Evolutionary conservation across 108 stramenopile species (phyloP), one percentile per base, ranked within the genome.

Genomic region (Tribonema minus): DNA sequence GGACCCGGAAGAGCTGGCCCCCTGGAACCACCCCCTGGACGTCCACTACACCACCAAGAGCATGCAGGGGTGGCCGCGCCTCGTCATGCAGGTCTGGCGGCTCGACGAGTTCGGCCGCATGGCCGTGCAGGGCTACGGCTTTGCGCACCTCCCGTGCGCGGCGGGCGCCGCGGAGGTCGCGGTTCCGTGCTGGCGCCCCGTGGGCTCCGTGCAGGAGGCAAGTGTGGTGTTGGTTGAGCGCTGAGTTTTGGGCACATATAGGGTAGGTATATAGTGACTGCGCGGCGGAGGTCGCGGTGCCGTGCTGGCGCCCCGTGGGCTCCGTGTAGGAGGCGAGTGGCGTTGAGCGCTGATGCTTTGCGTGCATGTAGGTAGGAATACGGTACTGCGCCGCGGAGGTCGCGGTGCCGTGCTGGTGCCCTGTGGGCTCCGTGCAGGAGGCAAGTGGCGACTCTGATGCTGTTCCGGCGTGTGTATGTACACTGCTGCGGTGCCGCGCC

Each of bases 31-130:
- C 25, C 79, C 79, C 12, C 23, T 80, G 29, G 79, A 80, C 64
- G 54, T 80, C 46, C 79, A 80, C 70, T 80, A 80, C 63, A 80
- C 79, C 37, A 80, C 79, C 33, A 80, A 80, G 30, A 80, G 79
- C 70, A 71, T 80, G 26, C 77, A 79, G 68, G 77, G 76, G 3
- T 78, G 76, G 76, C 76, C 76, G 37, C 54, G 76, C 0, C 3
- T 78, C 29, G 59, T 78, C 37, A 4, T 68, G 58, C 76, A 78
- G 37, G 76, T 78, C 46, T 78, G 76, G 76, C 67, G 41, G 76
- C 28, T 78, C 35, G 76, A 78, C 2, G 33, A 23, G 31, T 37
- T 60, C 68, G 76, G 76, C 0, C 58, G 76, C 6, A 61, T 58
- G 36, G 59, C 58, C 25, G 33, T 68, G 27, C 58, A 35, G 5